Evolutionary conservation across 225 moss, liverwort and hornwort species (phyloP), one percentile per base, ranked within the genome.

Genomic region (Sphagnum tenellum): DNA sequence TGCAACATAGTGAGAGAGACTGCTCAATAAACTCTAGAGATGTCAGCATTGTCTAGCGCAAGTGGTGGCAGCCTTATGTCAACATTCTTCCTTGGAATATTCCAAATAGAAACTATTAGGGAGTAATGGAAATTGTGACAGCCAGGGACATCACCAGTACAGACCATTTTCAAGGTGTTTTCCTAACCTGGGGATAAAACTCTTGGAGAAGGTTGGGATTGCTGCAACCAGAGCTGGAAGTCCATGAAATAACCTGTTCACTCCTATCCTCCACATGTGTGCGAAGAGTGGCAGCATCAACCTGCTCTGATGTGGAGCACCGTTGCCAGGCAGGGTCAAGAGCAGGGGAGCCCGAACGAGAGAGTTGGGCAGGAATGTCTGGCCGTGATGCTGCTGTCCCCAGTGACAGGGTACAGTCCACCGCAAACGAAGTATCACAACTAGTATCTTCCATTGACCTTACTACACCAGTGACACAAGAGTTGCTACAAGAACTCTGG

Each of bases 341-440:
- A 48, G 75, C 84, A 7, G 84, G 75, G 14, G 83, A 77, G 58
- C 75, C 77, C 6, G 83, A 72, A 8, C 77, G 80, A 3, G 80
- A 78, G 48, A 75, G 73, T 3, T 75, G 75, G 5, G 71, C 54
- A 2, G 75, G 73, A 12, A 71, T 76, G 56, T 84, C 78, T 14
- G 73, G 63, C 45, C 75, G 64, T 7, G 71, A 69, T 0, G 78
- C 73, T 0, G 71, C 57, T 49, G 80, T 81, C 55, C 84, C 84
- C 0, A 84, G 67, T 0, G 84, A 84, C 3, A 84, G 73, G 2
- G 80, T 84, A 69, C 80, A 81, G 61, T 84, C 84, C 51, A 84
- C 84, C 5, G 84, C 84, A 8, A 80, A 70, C 4, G 84, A 84
- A 45, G 75, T 66, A 9, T 73, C 71, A 49, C 84, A 84, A 56